Base-by-base conservation (phyloP, 129 eudicot genomes). In the Saposhnikovia divaricata region DNA sequence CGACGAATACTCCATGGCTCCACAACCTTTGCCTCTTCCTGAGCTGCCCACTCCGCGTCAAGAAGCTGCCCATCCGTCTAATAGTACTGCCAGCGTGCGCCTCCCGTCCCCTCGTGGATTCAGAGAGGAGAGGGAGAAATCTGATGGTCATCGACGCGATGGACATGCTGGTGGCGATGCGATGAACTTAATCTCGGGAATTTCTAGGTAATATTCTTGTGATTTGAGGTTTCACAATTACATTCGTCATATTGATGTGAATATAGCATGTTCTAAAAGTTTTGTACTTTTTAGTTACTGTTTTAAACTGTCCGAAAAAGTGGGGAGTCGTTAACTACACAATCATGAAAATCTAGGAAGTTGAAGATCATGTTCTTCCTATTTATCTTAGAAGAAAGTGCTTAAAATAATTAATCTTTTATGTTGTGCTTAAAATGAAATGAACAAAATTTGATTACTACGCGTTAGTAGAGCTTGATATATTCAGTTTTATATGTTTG, bases 21-120 rank as follows among this genome's bases (percentile, higher is more conserved):
- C 97, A 13, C 92, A 89, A 47, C 88, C 87, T 9, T 73, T 93
- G 83, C 96, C 96, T 25, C 76, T 90, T 7, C 96, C 96, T 2
- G 93, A 88, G 19, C 72, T 84, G 81, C 83, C 85, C 5, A 55
- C 80, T 28, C 31, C 82, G 9, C 83, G 82, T 37, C 85, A 79
- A 40, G 84, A 80, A 59, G 78, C 73, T 55, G 80, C 77, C 45
- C 78, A n/a, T 34, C 51, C 81, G 40, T 72, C 71, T 13, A 59
- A 68, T 53, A 77, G 69, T 21, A 37, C 80, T 16, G 78, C 44
- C 59, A 71, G 74, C 73, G 72, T 85, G 76, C 90, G 81, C 13
- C 84, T 87, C 2, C 93, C 90, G 9, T 86, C 93, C n/a, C 93
- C 93, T 73, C 53, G 38, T 73, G n/a, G 1, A 2, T 28, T 40